A percentile compares a stretch with the other conserved stretches of the same genome.
Conservation (phyloP, 83 land plant genomes). For the Picea mariana region DNA sequence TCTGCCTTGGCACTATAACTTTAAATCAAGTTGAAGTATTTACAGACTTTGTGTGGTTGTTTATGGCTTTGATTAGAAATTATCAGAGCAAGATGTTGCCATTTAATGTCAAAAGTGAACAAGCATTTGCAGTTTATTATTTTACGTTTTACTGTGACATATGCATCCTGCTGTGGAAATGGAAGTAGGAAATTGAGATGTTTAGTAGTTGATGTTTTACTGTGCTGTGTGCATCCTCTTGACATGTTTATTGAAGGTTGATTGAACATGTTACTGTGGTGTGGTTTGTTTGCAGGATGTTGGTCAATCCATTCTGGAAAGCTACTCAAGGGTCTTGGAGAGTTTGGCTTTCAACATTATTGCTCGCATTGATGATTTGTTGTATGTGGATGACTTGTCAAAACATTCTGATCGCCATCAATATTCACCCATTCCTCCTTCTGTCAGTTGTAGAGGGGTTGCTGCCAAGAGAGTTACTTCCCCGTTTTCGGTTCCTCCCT, state of each 20-base stretch:
- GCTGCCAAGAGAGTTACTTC: constrained; percentile 36
- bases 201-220: too few relatives aligned
- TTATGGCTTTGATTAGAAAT: background rate
- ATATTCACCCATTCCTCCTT: constrained; percentile 13
- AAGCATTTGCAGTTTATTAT: background rate
- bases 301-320: constrained; percentile 76
- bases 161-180: background rate
- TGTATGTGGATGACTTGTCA: constrained; percentile 60
- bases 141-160: background rate
- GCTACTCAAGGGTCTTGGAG: constrained; percentile 84
- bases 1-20: background rate
- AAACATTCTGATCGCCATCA: constrained; percentile 46
- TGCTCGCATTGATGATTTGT: constrained; percentile 72
- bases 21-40: background rate
- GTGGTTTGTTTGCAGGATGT: constrained; percentile 56
- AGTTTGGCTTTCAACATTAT: constrained; percentile 76
- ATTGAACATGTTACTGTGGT: background rate
- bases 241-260: background rate
- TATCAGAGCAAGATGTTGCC: too few relatives aligned
- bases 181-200: background rate
- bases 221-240: too few relatives aligned
- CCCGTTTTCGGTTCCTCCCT: constrained; percentile 38
- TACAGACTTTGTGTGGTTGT: background rate
- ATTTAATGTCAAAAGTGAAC: background rate
- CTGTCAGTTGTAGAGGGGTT: constrained; percentile 26